Conservation (phyloP, 192 early-diverging fungal species). For the Dissophora globulifera region DNA sequence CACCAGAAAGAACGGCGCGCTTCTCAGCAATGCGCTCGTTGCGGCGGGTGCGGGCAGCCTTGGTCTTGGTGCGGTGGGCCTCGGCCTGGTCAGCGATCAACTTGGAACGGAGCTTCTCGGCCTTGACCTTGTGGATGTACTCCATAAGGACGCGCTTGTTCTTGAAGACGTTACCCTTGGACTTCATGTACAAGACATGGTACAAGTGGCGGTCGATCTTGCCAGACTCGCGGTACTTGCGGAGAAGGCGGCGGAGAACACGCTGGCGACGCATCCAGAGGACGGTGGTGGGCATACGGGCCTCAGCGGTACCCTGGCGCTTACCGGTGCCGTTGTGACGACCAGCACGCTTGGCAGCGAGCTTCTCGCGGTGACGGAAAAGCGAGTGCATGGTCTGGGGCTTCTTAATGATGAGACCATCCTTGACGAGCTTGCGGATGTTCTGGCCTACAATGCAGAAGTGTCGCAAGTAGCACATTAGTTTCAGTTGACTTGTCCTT, state of each 20-base stretch:
- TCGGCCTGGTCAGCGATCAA: conserved; percentile 95
- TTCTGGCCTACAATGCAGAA: conserved; percentile 74
- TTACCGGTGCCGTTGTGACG: conserved; percentile 96
- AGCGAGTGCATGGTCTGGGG: conserved; percentile 88
- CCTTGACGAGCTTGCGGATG: conserved; percentile 97
- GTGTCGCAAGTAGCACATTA: neutral
- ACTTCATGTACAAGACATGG: conserved; percentile 96
- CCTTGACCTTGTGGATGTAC: conserved; percentile 99
- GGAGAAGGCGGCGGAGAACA: conserved; percentile 92
- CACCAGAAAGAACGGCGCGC: conserved; percentile 80
- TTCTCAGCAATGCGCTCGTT: conserved; percentile 87
- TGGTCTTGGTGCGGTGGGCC: conserved; percentile 95
- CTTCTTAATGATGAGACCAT: conserved; percentile 97
- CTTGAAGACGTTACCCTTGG: conserved; percentile 99
- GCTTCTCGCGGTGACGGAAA: conserved; percentile 91
- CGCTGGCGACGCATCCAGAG: conserved; percentile 99
- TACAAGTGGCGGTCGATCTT: conserved; percentile 99
- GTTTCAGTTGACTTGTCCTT: neutral
- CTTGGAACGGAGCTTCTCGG: conserved; percentile 95
- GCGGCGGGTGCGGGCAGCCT: conserved; percentile 95
- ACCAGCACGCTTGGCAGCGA: conserved; percentile 95
- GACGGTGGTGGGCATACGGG: conserved; percentile 94
- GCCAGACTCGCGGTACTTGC: conserved; percentile 97
- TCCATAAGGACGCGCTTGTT: conserved; percentile 99
- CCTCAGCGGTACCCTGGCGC: conserved; percentile 95